phyloP scores from a whole-genome alignment of 805 yeast species.

The Starmerella khaoyaiensis region DNA sequence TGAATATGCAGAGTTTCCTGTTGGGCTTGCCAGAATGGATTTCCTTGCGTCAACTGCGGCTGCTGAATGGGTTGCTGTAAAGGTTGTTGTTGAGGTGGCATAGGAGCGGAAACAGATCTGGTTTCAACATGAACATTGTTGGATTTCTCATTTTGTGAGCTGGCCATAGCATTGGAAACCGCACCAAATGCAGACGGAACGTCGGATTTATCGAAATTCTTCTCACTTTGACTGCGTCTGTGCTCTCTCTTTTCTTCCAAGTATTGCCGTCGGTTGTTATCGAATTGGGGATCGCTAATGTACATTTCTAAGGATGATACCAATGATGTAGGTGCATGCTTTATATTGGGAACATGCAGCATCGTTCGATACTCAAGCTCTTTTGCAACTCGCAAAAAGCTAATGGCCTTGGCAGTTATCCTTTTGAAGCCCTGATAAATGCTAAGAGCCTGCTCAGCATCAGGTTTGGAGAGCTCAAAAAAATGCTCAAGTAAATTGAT shows the following conservation, averaged over 20 bases:
- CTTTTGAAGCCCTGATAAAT: slow-evolving; percentile 77
- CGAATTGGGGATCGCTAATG: slow-evolving; percentile 74
- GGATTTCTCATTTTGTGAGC: slow-evolving; percentile 1
- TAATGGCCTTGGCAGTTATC: slow-evolving; percentile 76
- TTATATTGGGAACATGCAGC: slow-evolving; percentile 85
- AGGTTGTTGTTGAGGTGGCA: neutral
- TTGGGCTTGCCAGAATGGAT: slow-evolving; percentile 21
- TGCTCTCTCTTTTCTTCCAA: slow-evolving; percentile 42
- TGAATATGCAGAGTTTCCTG: slow-evolving; percentile 20
- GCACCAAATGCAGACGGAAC: slow-evolving; percentile 1
- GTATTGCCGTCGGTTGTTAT: slow-evolving; percentile 63
- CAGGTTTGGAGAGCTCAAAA: slow-evolving; percentile 77
- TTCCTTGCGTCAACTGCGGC: slow-evolving; percentile 7
- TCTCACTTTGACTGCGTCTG: slow-evolving; percentile 6
- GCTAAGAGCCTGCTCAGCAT: slow-evolving; percentile 75
- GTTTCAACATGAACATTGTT: neutral
- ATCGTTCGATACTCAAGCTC: slow-evolving; percentile 77
- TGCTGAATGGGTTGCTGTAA: slow-evolving; percentile 8
- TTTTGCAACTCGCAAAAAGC: slow-evolving; percentile 78
- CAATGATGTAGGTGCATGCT: slow-evolving; percentile 92
- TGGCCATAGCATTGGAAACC: neutral
- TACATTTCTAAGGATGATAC: slow-evolving; percentile 80
- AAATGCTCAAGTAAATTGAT: slow-evolving; percentile 86
- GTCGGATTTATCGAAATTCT: slow-evolving; percentile 1
- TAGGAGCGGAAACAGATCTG: slow-evolving; percentile 7